Evolutionary conservation across 805 yeast genomes (phyloP).

Genomic region (Komagataella pastoris): DNA sequence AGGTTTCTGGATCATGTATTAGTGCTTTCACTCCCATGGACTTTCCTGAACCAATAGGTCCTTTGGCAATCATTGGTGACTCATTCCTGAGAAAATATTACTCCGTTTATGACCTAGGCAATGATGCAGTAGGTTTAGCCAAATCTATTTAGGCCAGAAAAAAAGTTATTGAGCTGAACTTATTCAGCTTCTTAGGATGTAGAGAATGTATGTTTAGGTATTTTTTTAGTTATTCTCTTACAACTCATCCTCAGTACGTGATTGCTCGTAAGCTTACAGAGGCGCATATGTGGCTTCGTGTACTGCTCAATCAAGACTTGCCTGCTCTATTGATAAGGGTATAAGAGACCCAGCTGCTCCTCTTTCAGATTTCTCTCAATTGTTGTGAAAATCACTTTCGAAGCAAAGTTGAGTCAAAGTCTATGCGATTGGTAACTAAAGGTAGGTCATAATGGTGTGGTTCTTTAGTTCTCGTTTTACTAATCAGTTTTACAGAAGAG

Average conservation of each 20-base stretch:
- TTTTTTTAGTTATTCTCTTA: background rate
- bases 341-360: background rate
- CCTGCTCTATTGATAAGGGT: background rate
- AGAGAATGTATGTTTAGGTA: background rate
- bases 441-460: background rate
- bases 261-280: background rate
- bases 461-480: background rate
- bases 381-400: background rate
- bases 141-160: conserved; percentile 32
- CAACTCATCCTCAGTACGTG: background rate
- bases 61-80: conserved; percentile 92
- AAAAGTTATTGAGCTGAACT: background rate
- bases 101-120: conserved; percentile 84
- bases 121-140: conserved; percentile 92
- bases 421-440: background rate
- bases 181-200: background rate
- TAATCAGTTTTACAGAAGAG: conserved; percentile 16
- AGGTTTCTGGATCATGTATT: conserved; percentile 89
- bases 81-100: conserved; percentile 93
- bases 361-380: background rate
- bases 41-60: conserved; percentile 94
- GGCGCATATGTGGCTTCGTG: background rate
- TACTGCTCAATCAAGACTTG: background rate
- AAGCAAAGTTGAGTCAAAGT: background rate
- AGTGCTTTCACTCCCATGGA: conserved; percentile 97